Conservation (phyloP, 2,329 filamentous ascomycete species). For the Whalleya microplaca region DNA sequence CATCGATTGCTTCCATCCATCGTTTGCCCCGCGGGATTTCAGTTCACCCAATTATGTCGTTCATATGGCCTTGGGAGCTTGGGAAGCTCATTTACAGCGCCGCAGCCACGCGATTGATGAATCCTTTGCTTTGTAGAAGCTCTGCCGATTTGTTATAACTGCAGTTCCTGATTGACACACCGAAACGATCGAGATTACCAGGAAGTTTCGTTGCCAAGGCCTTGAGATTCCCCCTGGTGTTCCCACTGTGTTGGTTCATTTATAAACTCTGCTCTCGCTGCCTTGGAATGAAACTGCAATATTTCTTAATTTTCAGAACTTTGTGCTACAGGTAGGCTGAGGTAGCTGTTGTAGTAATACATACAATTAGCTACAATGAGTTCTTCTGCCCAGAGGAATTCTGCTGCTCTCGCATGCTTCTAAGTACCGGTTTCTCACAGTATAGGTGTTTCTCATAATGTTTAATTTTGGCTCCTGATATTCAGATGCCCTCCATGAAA, state of each 20-base stretch:
- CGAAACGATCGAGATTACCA: background rate
- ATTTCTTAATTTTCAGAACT: background rate
- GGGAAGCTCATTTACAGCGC: background rate
- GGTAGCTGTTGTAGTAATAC: conserved; percentile 11
- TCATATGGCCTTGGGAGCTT: background rate
- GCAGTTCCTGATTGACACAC: background rate
- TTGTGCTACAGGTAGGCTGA: background rate
- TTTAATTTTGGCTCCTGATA: conserved; percentile 28
- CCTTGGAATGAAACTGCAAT: background rate
- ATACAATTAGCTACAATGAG: conserved; percentile 11
- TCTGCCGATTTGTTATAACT: background rate
- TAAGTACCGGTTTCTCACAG: conserved; percentile 14
- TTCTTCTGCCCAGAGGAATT: conserved; percentile 12
- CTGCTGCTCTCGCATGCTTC: conserved; percentile 16
- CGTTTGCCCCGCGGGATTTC: background rate
- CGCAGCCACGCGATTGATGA: background rate
- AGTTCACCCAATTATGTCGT: background rate
- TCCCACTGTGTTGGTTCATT: background rate
- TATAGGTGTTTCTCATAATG: conserved; percentile 27
- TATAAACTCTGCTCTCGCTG: background rate
- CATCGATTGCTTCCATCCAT: background rate
- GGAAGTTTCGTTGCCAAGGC: background rate
- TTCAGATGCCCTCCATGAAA: conserved; percentile 34
- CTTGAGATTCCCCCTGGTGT: background rate
- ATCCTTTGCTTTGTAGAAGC: background rate